Base-by-base conservation (phyloP, 306 rosid species). In the Sicyos baderoa region DNA sequence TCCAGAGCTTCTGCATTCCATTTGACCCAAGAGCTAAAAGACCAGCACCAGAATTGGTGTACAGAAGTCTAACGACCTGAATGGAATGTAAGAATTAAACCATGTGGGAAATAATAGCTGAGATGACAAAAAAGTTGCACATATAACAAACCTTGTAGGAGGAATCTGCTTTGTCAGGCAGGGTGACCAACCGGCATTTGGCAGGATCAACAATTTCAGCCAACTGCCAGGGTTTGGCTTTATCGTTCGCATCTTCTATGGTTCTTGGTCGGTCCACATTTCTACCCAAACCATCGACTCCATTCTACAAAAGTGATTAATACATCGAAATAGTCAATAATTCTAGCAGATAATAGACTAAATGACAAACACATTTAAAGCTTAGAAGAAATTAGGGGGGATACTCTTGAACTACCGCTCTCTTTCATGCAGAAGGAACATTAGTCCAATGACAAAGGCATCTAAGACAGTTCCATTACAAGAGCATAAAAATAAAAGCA, bases 1-100 rank as follows among this genome's bases (percentile, higher is more conserved):
- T 91, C 97, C 97, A 91, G 55, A 91, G 82, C 82, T 84, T 84
- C 79, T 91, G 97, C 53, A 83, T 79, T 58, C 97, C 97, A 71
- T 87, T 85, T 70, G 96, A 85, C 56, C 91, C 96, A 68, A 91
- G 94, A 66, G 97, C 97, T 84, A 91, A 84, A 76, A 91, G 76
- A 68, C 94, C 96, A 62, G 78, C 80, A 63, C 94, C 97, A 65
- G 86, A 78, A 75, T 87, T 87, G 0, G 96, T 84, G 73, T 91
- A 91, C 16, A 91, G 74, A 64, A 91, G 96, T 64, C 91, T 85
- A 54, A 87, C 82, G 0, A 91, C 96, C 97, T 91, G 65, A 56
- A 40, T 16, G 9, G 55, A 5, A 57, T 40, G 75, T 9, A 55
- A 29, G 52, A 56, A 54, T 56, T 71, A 23, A 54, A 22, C 7